Conservation (phyloP, 306 rosid genomes). For the Arachis stenosperma region DNA sequence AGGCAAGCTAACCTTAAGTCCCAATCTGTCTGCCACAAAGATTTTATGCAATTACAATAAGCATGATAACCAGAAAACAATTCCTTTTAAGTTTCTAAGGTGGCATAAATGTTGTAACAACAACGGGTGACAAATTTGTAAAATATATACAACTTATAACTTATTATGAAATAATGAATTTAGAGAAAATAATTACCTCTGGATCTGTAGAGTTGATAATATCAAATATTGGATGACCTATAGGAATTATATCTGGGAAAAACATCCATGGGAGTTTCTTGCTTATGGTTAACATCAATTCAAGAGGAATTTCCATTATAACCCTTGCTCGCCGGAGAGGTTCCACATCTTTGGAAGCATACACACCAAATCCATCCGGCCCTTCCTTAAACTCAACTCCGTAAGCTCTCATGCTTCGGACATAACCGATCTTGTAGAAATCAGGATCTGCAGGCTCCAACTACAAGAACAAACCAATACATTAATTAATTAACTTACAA, state of each 20-base stretch:
- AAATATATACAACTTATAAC: neutral
- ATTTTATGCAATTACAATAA: conserved; percentile 41
- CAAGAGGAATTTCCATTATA: conserved; percentile 94
- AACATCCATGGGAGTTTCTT: conserved; percentile 97
- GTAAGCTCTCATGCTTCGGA: conserved; percentile 89
- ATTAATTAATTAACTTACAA: neutral
- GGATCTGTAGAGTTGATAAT: conserved; percentile 90
- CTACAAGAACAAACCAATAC: conserved; percentile 42
- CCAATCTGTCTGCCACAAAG: conserved; percentile 95
- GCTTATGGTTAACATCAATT: conserved; percentile 86
- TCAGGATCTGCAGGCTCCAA: conserved; percentile 95
- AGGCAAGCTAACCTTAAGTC: conserved; percentile 94
- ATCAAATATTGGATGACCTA: conserved; percentile 97
- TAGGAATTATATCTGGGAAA: conserved; percentile 88
- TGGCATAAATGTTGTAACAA: conserved; percentile 4
- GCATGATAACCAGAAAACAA: conserved; percentile 19
- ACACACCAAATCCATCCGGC: conserved; percentile 91
- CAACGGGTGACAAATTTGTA: neutral
- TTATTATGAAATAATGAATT: conserved; percentile 14
- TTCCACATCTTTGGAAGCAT: conserved; percentile 95
- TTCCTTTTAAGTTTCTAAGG: neutral
- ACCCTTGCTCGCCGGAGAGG: conserved; percentile 95
- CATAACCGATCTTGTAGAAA: conserved; percentile 87
- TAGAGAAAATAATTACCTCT: conserved; percentile 60
- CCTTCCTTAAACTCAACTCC: conserved; percentile 96